Percentiles rank a stretch among this genome's conserved stretches.
These are phyloP conservation scores for Alternaria postmessia DNA, from an alignment of 2,329 filamentous ascomycete genomes.

Conservation along the genomic window DNA sequence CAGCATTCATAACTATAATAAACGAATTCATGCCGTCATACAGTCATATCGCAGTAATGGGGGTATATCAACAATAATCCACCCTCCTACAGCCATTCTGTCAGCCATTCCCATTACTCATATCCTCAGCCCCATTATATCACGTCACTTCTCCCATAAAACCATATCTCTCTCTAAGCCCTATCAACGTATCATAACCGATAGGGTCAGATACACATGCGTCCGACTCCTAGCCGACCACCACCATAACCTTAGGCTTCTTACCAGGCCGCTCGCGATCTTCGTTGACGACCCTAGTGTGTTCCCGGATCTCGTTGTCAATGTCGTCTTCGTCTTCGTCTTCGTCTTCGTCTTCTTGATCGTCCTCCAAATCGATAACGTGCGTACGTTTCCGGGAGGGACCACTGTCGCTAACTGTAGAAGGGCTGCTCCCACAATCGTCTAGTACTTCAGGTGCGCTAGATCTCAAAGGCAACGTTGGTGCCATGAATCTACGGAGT, in stretches of 20 bases:
- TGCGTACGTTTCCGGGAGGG: conserved; percentile 18
- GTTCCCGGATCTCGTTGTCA: conserved; percentile 26
- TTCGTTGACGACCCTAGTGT: conserved; percentile 19
- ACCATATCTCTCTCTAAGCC: not conserved
- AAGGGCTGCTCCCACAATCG: not conserved
- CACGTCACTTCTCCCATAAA: not conserved
- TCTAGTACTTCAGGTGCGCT: not conserved
- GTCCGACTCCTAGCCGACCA: conserved; percentile 25
- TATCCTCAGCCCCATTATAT: not conserved
- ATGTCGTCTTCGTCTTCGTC: conserved; percentile 13
- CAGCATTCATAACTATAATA: no score
- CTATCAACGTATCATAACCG: not conserved
- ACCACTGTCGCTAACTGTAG: not conserved
- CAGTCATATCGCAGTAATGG: not conserved
- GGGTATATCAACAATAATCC: not conserved
- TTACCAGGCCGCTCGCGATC: conserved; percentile 5
- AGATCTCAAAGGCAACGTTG: conserved; percentile 13
- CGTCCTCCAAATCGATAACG: conserved; percentile 21
- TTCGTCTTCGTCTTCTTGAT: conserved; percentile 20
- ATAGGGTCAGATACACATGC: no score
- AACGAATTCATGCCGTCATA: not conserved
- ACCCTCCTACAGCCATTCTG: not conserved
- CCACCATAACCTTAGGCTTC: conserved; percentile 28
- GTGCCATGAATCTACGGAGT: conserved; percentile 34
- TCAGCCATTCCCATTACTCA: not conserved